Evolutionary conservation across 2,329 filamentous ascomycete species (phyloP).

Genomic region (Zymoseptoria pseudotritici): DNA sequence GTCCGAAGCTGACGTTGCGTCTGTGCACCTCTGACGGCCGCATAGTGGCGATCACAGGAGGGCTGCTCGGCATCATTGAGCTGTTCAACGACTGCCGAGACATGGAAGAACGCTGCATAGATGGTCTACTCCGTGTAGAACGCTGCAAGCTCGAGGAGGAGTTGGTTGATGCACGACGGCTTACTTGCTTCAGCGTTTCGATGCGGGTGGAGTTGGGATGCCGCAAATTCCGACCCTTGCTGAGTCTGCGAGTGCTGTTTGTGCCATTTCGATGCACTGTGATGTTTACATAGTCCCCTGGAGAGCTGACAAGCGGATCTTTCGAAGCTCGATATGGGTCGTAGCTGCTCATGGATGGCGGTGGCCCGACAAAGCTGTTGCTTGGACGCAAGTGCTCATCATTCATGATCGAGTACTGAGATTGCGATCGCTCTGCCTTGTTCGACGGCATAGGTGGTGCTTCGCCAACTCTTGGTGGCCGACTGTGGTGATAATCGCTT

Average conservation of each 20-base stretch:
- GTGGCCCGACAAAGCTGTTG: slow-evolving; percentile 44
- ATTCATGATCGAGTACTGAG: slow-evolving; percentile 51
- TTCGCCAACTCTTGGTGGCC: slow-evolving; percentile 28
- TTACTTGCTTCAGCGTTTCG: slow-evolving; percentile 30
- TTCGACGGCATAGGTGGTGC: slow-evolving; percentile 30
- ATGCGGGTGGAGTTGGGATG: slow-evolving; percentile 38
- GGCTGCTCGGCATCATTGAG: slow-evolving; percentile 42
- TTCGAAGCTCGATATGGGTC: slow-evolving; percentile 74
- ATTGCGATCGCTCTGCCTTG: slow-evolving; percentile 41
- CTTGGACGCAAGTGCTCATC: slow-evolving; percentile 44
- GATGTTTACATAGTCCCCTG: slow-evolving; percentile 58
- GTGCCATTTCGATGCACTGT: slow-evolving; percentile 53
- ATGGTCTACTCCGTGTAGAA: slow-evolving; percentile 26
- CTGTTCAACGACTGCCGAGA: slow-evolving; percentile 39
- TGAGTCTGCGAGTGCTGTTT: slow-evolving; percentile 32
- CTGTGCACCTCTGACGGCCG: slow-evolving; percentile 48
- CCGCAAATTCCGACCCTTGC: slow-evolving; percentile 30
- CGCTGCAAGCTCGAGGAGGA: slow-evolving; percentile 31
- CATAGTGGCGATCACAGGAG: slow-evolving; percentile 37
- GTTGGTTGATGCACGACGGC: slow-evolving; percentile 15
- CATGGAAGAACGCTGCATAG: slow-evolving; percentile 29
- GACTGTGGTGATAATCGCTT: slow-evolving; percentile 82
- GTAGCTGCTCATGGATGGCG: slow-evolving; percentile 58
- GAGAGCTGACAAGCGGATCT: slow-evolving; percentile 40
- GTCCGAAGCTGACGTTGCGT: slow-evolving; percentile 57